phyloP scores from a whole-genome alignment of 257 asterid genomes.

The Linderniella brevidens region DNA sequence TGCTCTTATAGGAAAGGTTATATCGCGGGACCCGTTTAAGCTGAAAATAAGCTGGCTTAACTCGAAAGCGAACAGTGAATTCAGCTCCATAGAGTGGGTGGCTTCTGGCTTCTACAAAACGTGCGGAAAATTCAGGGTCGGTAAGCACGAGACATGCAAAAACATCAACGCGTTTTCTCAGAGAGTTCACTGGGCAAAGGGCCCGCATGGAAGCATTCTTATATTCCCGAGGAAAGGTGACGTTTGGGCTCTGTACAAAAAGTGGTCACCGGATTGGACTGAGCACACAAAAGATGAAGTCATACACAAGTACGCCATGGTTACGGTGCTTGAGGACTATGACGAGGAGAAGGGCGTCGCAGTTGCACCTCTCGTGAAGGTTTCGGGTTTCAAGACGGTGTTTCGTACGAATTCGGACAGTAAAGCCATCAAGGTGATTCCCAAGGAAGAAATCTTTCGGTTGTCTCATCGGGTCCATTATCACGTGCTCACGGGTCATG shows the following conservation, averaged over 20 bases:
- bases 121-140: conserved; percentile 80
- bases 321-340: conserved; percentile 78
- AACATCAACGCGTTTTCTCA: conserved; percentile 91
- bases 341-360: conserved; percentile 77
- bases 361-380: conserved; percentile 52
- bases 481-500: conserved; percentile 35
- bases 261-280: conserved; percentile 90
- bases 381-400: conserved; percentile 76
- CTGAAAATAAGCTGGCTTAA: conserved; percentile 69
- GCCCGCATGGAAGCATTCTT: conserved; percentile 85
- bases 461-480: conserved; percentile 89
- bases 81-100: conserved; percentile 84
- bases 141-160: conserved; percentile 59
- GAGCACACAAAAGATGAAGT: conserved; percentile 52
- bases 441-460: conserved; percentile 75
- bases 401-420: conserved; percentile 35
- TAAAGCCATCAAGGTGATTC: conserved; percentile 46
- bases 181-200: conserved; percentile 63
- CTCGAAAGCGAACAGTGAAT: conserved; percentile 73
- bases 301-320: conserved; percentile 93
- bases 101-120: conserved; percentile 84
- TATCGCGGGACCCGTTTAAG: conserved; percentile 76
- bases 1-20: conserved; percentile 70
- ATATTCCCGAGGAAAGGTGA: conserved; percentile 83
- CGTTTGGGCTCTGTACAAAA: conserved; percentile 81